Evolutionary conservation across 2,329 filamentous ascomycete genomes (phyloP).

Genomic region (Fusarium sp.): DNA sequence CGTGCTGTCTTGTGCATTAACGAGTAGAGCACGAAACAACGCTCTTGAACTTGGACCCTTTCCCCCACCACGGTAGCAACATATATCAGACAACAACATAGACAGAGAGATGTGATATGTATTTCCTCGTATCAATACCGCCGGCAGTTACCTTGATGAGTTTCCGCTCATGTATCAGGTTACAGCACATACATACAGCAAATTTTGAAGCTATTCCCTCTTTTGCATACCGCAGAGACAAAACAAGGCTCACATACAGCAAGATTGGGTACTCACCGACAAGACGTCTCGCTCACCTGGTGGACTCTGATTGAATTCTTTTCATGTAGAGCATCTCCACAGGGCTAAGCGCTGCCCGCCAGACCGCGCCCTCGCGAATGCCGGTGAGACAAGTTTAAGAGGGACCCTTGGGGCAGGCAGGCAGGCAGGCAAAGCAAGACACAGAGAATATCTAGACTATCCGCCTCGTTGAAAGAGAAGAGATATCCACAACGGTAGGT

Average conservation of each 20-base stretch:
- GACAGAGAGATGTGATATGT: neutral
- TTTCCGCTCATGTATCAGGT: constrained; percentile 29
- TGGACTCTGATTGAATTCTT: neutral
- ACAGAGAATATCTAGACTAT: neutral
- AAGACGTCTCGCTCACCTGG: constrained; percentile 7
- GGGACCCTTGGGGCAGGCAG: neutral
- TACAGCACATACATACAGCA: constrained; percentile 31
- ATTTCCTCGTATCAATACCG: constrained; percentile 14
- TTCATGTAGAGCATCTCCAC: neutral
- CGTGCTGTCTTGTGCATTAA: constrained; percentile 1
- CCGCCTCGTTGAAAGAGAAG: constrained; percentile 3
- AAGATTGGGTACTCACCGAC: constrained; percentile 35
- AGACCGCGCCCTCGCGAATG: constrained; percentile 31
- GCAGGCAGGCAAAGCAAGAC: neutral
- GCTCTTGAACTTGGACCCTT: constrained; percentile 16
- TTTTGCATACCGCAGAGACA: neutral
- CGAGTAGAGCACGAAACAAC: constrained; percentile 18
- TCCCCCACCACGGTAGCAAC: constrained; percentile 22
- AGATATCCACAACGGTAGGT: constrained; percentile 1
- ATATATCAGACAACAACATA: neutral
- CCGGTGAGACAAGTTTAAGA: constrained; percentile 5
- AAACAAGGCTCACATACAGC: constrained; percentile 16
- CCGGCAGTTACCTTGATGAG: constrained; percentile 31
- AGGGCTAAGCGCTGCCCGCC: constrained; percentile 24
- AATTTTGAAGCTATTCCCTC: constrained; percentile 1